These are phyloP conservation scores for Phialocephala subalpina DNA, from an alignment of 2,329 filamentous ascomycete species.

Conservation along the genomic window DNA sequence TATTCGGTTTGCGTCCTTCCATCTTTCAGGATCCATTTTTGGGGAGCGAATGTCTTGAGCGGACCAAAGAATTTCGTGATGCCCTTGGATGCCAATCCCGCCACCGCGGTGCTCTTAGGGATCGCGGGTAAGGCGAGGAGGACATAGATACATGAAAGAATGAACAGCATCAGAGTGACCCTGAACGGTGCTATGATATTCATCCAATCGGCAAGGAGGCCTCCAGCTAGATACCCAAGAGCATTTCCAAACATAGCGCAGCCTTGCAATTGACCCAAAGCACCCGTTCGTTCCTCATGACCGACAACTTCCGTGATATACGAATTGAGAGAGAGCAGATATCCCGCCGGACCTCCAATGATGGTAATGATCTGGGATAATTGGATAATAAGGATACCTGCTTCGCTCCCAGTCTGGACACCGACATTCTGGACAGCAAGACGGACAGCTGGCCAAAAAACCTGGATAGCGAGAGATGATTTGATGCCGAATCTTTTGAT, in stretches of 20 bases:
- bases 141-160: slow-evolving; percentile 51
- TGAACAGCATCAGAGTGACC: slow-evolving; percentile 65
- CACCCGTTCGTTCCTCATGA: slow-evolving; percentile 65
- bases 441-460: slow-evolving; percentile 69
- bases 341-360: slow-evolving; percentile 73
- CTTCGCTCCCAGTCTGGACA: slow-evolving; percentile 65
- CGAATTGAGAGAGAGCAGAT: slow-evolving; percentile 73
- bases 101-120: slow-evolving; percentile 51
- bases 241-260: slow-evolving; percentile 72
- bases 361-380: slow-evolving; percentile 72
- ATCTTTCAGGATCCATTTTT: slow-evolving; percentile 57
- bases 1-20: slow-evolving; percentile 63
- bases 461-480: slow-evolving; percentile 67
- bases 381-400: slow-evolving; percentile 75
- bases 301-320: slow-evolving; percentile 71
- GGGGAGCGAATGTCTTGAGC: slow-evolving; percentile 66
- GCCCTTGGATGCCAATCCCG: slow-evolving; percentile 44
- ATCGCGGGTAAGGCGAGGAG: slow-evolving; percentile 56
- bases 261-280: slow-evolving; percentile 72
- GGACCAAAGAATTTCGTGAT: slow-evolving; percentile 68
- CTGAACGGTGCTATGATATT: slow-evolving; percentile 72
- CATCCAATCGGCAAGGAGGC: slow-evolving; percentile 68
- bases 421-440: slow-evolving; percentile 71
- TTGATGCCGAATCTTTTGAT: slow-evolving; percentile 73
- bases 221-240: slow-evolving; percentile 70